Base-by-base conservation (phyloP, 164 flowering plant species). In the Euptelea pleiosperma region DNA sequence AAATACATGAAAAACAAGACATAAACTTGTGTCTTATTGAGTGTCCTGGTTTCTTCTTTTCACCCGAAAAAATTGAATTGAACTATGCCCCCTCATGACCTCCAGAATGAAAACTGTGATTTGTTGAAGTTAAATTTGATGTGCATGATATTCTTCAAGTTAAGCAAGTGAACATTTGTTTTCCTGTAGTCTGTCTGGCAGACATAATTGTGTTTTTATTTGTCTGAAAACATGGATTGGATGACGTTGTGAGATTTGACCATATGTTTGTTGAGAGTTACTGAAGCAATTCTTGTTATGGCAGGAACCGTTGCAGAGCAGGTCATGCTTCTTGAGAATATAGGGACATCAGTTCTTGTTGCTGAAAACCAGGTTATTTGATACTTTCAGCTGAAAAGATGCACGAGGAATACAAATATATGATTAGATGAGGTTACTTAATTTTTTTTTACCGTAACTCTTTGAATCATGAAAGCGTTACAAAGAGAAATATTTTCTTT, bases 281-380 rank as follows among this genome's bases (percentile, higher is more conserved):
- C 54, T 49, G 51, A 55, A 47, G 26, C 19, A 55, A 2, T 39
- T 36, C n/a, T 21, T 22, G 44, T 22, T 11, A 37, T 67, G 68
- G 62, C 82, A 93, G 98, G 97, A 68, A 71, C 85, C 33, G 72
- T 89, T 37, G 44, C 94, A 8, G 97, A 93, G 71, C 96, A 93
- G 65, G 80, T 93, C 73, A 93, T 93, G 98, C 78, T 89, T 73
- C 91, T 93, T 25, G 98, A 93, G 84, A 93, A 89, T 53, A 93
- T 93, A 45, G 98, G 96, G 42, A 87, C 94, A 57, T 93, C 98
- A 7, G 79, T 89, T 70, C 96, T 89, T 74, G 97, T 89, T 62
- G 77, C 94, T 45, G 61, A 87, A 66, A 81, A 87, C 62, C 97
- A 89, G 96, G 98, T 85, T 18, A 48, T 40, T 26, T 41, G n/a